A percentile compares a stretch with the other conserved stretches of the same genome.
Conservation (phyloP, 305 asterid species). For the Stenogyne calaminthoides region DNA sequence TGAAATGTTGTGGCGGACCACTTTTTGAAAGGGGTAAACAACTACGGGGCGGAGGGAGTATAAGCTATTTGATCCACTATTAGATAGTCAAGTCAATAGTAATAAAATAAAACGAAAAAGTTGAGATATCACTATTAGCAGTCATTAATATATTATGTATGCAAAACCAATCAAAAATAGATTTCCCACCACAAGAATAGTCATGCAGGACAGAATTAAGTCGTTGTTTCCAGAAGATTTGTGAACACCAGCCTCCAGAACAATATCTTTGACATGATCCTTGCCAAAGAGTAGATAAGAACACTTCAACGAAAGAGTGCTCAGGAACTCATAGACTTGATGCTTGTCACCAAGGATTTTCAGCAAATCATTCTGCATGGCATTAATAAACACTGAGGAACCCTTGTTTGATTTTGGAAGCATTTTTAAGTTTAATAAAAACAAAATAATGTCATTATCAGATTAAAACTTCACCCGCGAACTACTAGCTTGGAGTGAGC, state of each 20-base stretch:
- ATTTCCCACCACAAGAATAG: constrained; percentile 86
- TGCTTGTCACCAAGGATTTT: constrained; percentile 75
- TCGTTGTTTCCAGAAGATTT: constrained; percentile 75
- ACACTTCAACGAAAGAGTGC: constrained; percentile 77
- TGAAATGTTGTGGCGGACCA: too few species aligned
- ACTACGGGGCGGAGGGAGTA: too few species aligned
- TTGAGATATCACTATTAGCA: constrained; percentile 24
- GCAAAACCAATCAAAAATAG: constrained; percentile 15
- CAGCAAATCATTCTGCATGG: constrained; percentile 76
- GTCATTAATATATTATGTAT: constrained; percentile 12
- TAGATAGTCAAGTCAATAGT: constrained; percentile 19
- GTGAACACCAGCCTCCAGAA: constrained; percentile 70
- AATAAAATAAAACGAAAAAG: neutral
- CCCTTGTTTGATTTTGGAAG: constrained; percentile 14
- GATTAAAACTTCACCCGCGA: constrained; percentile 66
- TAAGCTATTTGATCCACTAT: constrained; percentile 23
- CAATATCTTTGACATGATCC: constrained; percentile 82
- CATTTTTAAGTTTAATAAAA: constrained; percentile 17
- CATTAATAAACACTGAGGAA: constrained; percentile 37
- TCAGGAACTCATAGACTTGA: constrained; percentile 78
- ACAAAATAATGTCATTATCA: constrained; percentile 24
- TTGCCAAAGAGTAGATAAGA: constrained; percentile 87
- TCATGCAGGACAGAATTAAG: constrained; percentile 86
- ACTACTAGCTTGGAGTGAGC: constrained; percentile 54
- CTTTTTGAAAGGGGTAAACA: too few species aligned